Evolutionary conservation across 2,329 filamentous ascomycete genomes (phyloP), one percentile per base, ranked within the genome.

Genomic region (Diplodia scrobiculata): DNA sequence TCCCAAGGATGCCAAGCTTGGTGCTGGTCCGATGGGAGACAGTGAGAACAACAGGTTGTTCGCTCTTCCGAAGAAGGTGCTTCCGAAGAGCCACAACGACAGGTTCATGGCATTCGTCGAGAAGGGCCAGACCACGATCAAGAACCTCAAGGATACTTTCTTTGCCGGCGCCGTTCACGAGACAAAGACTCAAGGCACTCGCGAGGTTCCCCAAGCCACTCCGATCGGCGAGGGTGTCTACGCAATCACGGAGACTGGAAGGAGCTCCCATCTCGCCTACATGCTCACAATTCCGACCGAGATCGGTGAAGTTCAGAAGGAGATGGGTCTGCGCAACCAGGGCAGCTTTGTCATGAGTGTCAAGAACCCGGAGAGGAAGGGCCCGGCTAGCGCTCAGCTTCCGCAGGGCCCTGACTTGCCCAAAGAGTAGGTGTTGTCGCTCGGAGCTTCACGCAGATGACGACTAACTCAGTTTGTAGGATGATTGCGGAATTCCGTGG

Each of bases 221-320:
- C 90, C 91, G 0, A 82, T 92, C n/a, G 92, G 88, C 0, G 92
- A 96, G 75, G 93, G 92, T 0, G 87, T 96, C 0, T 97, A 97
- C 71, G 89, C 89, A 0, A 87, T 97, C 63, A 91, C 89, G 0
- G 86, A 84, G 2, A 91, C 89, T 0, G 87, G 87, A 1, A 82
- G 88, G 0, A 86, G 89, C 55, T 91, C 87, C 1, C 92, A 96
- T 71, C 81, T 97, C 9, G 90, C 85, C 0, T 97, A 97, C 73
- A 84, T 92, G 67, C 79, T 92, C 55, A 96, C 91, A 0, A 83
- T 94, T 32, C 91, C 92, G 0, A 79, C 84, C 2, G 80, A 90
- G 67, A 74, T 91, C 1, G 89, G 88, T 0, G 85, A 91, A 59
- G 83, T 95, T 0, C 92, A 96, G 76, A 82, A 85, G 47, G 87